phyloP scores from a whole-genome alignment of 768 basidiomycete genomes.

The Hydnomerulius pinastri region DNA sequence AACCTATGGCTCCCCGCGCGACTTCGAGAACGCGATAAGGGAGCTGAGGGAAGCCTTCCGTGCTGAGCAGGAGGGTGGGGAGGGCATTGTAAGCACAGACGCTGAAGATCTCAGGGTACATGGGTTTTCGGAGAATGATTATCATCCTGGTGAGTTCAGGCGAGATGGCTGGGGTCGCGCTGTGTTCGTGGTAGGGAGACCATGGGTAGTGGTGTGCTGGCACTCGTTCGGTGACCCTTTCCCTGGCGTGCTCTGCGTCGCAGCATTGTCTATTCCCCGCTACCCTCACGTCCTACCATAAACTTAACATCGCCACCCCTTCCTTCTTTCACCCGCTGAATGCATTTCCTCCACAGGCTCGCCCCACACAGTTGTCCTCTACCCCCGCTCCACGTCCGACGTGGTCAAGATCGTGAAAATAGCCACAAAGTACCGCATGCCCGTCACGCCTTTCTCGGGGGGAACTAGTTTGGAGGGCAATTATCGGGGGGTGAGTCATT shows the following conservation, averaged over 20 bases:
- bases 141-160: conserved; percentile 47
- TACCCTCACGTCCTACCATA: no score
- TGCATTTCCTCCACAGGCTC: conserved; percentile 31
- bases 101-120: conserved; percentile 52
- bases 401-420: conserved; percentile 78
- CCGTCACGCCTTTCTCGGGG: conserved; percentile 76
- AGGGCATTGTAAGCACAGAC: conserved; percentile 48
- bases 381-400: conserved; percentile 72
- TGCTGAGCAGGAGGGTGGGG: not conserved
- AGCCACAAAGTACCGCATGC: conserved; percentile 74
- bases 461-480: conserved; percentile 85
- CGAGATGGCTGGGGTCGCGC: no score
- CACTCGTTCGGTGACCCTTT: no score
- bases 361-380: conserved; percentile 62
- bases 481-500: conserved; percentile 54
- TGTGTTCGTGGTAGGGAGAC: no score
- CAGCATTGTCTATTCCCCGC: no score
- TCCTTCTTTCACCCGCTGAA: no score
- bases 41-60: conserved; percentile 46
- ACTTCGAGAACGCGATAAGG: conserved; percentile 53
- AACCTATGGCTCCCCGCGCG: conserved; percentile 51
- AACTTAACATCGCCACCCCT: no score
- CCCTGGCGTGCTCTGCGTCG: no score
- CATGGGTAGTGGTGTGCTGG: no score
- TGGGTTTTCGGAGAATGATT: conserved; percentile 54